Conservation (phyloP, 345 rosid species). For the Brassica carinata region DNA sequence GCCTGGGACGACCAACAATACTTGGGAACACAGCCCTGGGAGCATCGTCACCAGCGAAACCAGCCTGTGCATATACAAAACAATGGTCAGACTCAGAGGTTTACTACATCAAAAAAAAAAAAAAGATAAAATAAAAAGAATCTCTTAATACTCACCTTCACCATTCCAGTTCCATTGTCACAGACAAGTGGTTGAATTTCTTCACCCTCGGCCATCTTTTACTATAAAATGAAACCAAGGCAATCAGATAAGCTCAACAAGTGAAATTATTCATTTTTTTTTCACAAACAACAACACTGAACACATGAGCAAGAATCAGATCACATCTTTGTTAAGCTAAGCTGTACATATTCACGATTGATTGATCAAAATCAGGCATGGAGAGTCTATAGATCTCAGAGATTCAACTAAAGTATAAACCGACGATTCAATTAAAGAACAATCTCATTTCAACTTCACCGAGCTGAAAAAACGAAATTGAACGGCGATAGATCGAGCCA, state of each 20-base stretch:
- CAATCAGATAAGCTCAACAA: neutral
- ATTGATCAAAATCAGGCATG: neutral
- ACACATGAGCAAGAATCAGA: neutral
- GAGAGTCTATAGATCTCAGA: neutral
- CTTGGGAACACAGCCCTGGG: slow-evolving; percentile 69
- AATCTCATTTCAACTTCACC: neutral
- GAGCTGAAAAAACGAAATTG: neutral
- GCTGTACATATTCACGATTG: neutral
- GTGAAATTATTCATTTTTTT: too few species aligned
- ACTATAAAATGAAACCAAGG: neutral
- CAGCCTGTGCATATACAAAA: slow-evolving; percentile 41
- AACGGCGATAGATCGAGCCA: neutral
- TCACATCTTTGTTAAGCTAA: neutral
- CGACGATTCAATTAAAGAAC: neutral
- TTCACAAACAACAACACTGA: neutral
- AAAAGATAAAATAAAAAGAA: neutral
- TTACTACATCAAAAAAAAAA: neutral
- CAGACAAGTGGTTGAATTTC: neutral
- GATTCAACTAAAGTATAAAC: neutral
- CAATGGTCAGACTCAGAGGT: neutral
- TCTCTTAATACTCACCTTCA: neutral
- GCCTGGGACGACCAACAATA: slow-evolving; percentile 71
- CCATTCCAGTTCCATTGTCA: slow-evolving; percentile 1
- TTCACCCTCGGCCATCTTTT: neutral
- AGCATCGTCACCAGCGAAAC: slow-evolving; percentile 66